These are phyloP conservation scores for Geotrichum aggregatum DNA, from an alignment of 1,139 yeast genomes.

Conservation along the genomic window DNA sequence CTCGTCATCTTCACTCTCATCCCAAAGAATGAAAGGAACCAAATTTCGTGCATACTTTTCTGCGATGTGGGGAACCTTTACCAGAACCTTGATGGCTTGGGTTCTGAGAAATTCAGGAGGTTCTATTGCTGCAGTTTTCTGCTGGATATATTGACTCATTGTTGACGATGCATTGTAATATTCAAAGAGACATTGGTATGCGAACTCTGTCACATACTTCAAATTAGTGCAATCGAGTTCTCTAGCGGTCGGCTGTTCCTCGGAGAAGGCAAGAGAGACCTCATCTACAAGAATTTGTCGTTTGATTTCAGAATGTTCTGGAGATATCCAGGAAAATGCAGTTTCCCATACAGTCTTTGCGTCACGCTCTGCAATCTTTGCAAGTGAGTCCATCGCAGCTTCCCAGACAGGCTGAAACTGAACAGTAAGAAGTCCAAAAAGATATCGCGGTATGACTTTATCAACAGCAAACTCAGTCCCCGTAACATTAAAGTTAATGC, in stretches of 20 bases:
- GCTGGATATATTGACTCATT: slow-evolving; percentile 6
- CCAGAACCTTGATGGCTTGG: slow-evolving; percentile 50
- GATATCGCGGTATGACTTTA: slow-evolving; percentile 47
- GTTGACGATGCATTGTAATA: slow-evolving; percentile 14
- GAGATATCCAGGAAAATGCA: slow-evolving; percentile 21
- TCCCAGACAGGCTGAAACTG: slow-evolving; percentile 85
- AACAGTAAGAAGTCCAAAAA: slow-evolving; percentile 71
- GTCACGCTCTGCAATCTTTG: slow-evolving; percentile 46
- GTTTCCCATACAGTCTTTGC: slow-evolving; percentile 56
- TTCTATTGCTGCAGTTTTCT: slow-evolving; percentile 7
- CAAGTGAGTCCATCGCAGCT: slow-evolving; percentile 60
- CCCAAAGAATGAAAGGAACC: slow-evolving; percentile 45
- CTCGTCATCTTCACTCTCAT: slow-evolving; percentile 36
- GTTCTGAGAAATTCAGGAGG: slow-evolving; percentile 44
- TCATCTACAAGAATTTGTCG: slow-evolving; percentile 8
- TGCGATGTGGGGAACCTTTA: slow-evolving; percentile 58
- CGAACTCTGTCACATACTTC: slow-evolving; percentile 3
- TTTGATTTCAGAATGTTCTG: slow-evolving; percentile 7
- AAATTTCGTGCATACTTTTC: slow-evolving; percentile 57
- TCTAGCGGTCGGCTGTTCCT: slow-evolving; percentile 11
- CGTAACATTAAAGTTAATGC: slow-evolving; percentile 45
- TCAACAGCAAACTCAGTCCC: slow-evolving; percentile 35
- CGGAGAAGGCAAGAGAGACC: slow-evolving; percentile 15
- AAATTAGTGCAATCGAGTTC: slow-evolving; percentile 16
- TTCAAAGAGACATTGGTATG: slow-evolving; percentile 9